Conservation (phyloP, 257 asterid genomes). For the Solanum ahanhuiri region DNA sequence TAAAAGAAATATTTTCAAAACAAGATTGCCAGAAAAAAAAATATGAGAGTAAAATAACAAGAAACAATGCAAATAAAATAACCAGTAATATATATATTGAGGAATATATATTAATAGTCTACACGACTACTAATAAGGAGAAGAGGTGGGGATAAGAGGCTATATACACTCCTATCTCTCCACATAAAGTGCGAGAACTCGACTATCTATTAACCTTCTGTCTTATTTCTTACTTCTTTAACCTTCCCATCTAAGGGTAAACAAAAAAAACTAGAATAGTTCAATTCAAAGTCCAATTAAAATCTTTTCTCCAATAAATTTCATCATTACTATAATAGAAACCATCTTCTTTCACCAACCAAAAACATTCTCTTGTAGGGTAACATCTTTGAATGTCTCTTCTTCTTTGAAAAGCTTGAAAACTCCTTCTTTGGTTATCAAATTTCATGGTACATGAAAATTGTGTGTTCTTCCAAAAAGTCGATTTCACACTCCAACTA, state of each 20-base stretch:
- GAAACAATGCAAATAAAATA: background rate
- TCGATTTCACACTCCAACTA: conserved; percentile 23
- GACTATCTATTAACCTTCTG: background rate
- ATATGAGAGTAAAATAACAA: background rate
- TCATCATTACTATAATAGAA: conserved; percentile 37
- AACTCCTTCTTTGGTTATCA: conserved; percentile 17
- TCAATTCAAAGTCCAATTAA: conserved; percentile 13
- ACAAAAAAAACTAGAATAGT: background rate
- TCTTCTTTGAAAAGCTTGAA: conserved; percentile 21
- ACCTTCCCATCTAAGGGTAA: background rate
- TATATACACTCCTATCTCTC: background rate
- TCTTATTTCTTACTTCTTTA: too few relatives aligned
- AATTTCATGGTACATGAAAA: conserved; percentile 38
- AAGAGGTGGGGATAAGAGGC: background rate
- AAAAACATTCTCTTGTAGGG: conserved; percentile 19
- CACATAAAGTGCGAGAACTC: background rate
- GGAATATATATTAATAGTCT: background rate
- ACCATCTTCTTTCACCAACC: conserved; percentile 47
- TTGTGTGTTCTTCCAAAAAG: background rate
- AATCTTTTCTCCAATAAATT: conserved; percentile 21
- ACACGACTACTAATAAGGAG: background rate
- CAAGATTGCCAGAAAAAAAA: background rate
- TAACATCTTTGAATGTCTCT: conserved; percentile 27
- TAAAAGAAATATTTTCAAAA: background rate
- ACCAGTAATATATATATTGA: background rate